Conservation (phyloP, 2,329 filamentous ascomycete species). For the Colletotrichum euphorbiae region DNA sequence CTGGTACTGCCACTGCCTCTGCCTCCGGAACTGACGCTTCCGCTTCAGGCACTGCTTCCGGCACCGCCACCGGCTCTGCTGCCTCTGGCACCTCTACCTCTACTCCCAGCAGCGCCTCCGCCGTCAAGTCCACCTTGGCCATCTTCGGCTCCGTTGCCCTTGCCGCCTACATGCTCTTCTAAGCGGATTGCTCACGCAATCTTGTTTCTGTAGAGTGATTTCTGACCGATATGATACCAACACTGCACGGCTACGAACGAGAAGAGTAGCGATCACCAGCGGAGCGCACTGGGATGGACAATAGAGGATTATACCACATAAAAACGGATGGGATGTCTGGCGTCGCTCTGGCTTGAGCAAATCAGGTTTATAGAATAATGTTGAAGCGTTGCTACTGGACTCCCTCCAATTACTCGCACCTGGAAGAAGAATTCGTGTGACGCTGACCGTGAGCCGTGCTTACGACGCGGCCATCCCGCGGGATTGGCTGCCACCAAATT, state of each 20-base stretch:
- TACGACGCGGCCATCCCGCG: neutral
- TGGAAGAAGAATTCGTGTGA: neutral
- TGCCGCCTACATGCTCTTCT: conserved; percentile 39
- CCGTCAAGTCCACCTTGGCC: conserved; percentile 37
- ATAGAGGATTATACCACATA: conserved; percentile 26
- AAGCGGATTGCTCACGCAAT: conserved; percentile 19
- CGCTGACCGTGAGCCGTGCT: no score
- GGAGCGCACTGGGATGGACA: conserved; percentile 17
- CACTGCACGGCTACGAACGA: conserved; percentile 30
- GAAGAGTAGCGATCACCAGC: conserved; percentile 15
- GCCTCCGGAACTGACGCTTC: conserved; percentile 28
- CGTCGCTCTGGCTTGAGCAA: conserved; percentile 25
- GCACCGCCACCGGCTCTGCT: conserved; percentile 31
- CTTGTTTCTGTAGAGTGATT: conserved; percentile 30
- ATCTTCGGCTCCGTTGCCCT: conserved; percentile 38
- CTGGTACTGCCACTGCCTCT: conserved; percentile 25
- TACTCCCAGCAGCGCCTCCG: conserved; percentile 30
- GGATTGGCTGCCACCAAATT: no score
- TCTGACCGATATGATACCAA: conserved; percentile 39
- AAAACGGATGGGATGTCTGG: conserved; percentile 37
- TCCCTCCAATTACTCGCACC: conserved; percentile 34
- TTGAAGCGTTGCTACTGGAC: conserved; percentile 40
- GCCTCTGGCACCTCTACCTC: conserved; percentile 28
- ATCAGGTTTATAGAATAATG: conserved; percentile 36
- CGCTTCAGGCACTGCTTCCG: conserved; percentile 23